These are phyloP conservation scores for Eurotiales sp. DNA, from an alignment of 2,329 filamentous ascomycete species.

Conservation along the genomic window DNA sequence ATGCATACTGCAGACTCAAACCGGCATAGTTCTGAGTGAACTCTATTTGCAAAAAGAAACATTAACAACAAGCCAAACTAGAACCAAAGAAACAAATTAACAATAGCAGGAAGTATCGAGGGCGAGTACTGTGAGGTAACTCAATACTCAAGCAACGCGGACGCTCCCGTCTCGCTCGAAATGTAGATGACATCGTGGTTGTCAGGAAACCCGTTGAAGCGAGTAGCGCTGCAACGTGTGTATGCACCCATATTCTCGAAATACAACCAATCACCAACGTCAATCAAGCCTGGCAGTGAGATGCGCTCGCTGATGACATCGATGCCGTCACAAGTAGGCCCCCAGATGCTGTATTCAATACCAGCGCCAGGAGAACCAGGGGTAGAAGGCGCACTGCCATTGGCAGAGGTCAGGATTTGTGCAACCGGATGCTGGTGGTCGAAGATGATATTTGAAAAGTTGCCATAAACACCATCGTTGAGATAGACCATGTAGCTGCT, in stretches of 20 bases:
- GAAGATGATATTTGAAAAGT: slow-evolving; percentile 99
- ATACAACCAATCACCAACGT: slow-evolving; percentile 97
- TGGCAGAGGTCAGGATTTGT: slow-evolving; percentile 68
- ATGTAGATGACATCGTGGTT: slow-evolving; percentile 91
- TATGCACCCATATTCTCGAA: slow-evolving; percentile 99
- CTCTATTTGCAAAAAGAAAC: neutral
- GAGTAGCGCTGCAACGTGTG: slow-evolving; percentile 94
- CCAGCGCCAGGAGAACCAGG: slow-evolving; percentile 33
- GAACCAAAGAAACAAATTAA: neutral
- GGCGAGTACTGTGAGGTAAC: too few relatives aligned
- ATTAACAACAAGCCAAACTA: neutral
- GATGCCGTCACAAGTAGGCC: slow-evolving; percentile 95
- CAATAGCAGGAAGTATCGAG: slow-evolving; percentile 9
- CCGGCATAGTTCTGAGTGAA: neutral
- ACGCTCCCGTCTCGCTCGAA: slow-evolving; percentile 85
- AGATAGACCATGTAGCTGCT: slow-evolving; percentile 91
- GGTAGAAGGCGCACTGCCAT: slow-evolving; percentile 26
- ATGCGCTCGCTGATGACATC: slow-evolving; percentile 86
- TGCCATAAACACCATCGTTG: slow-evolving; percentile 96
- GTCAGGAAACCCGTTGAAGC: slow-evolving; percentile 96
- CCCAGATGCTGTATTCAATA: slow-evolving; percentile 93
- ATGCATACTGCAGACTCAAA: neutral
- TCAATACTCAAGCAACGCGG: slow-evolving; percentile 61
- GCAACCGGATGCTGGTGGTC: slow-evolving; percentile 92
- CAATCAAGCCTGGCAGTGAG: slow-evolving; percentile 69